Conservation (phyloP, 2,329 filamentous ascomycete species). For the Zasmidium angulare region DNA sequence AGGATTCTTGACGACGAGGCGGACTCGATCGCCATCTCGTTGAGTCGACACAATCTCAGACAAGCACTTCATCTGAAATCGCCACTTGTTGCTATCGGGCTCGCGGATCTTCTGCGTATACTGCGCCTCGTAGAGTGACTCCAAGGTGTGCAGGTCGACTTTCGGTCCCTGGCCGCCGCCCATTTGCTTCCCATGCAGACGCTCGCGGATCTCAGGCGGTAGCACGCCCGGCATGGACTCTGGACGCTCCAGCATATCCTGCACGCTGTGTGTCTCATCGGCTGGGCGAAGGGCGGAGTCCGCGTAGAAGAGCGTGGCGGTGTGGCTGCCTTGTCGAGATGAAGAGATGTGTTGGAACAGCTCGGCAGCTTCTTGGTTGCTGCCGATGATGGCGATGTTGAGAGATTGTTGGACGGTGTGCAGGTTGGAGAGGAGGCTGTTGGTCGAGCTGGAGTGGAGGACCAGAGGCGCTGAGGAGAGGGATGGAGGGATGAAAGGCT, state of each 20-base stretch:
- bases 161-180: constrained; percentile 13
- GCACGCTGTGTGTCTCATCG: constrained; percentile 23
- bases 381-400: constrained; percentile 28
- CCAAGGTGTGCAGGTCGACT: constrained; percentile 24
- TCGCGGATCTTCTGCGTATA: constrained; percentile 26
- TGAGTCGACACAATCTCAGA: constrained; percentile 18
- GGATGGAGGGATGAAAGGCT: constrained; percentile 17
- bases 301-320: constrained; percentile 24
- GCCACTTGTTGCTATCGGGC: constrained; percentile 20
- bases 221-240: constrained; percentile 13
- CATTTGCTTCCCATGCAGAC: constrained; percentile 8
- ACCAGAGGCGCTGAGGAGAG: constrained; percentile 17
- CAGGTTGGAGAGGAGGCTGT: constrained; percentile 19
- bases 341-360: constrained; percentile 25
- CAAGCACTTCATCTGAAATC: constrained; percentile 21
- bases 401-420: constrained; percentile 11
- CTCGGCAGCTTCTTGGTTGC: constrained; percentile 26
- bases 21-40: constrained; percentile 12
- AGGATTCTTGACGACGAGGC: constrained; percentile 15
- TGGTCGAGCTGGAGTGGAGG: constrained; percentile 19
- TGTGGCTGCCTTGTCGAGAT: constrained; percentile 17
- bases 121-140: constrained; percentile 23
- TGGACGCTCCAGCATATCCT: constrained; percentile 9
- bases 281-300: constrained; percentile 25
- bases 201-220: constrained; percentile 22